Evolutionary conservation across 495 filamentous ascomycete species (phyloP), one percentile per base, ranked within the genome.

Genomic region (Terfezia claveryi): DNA sequence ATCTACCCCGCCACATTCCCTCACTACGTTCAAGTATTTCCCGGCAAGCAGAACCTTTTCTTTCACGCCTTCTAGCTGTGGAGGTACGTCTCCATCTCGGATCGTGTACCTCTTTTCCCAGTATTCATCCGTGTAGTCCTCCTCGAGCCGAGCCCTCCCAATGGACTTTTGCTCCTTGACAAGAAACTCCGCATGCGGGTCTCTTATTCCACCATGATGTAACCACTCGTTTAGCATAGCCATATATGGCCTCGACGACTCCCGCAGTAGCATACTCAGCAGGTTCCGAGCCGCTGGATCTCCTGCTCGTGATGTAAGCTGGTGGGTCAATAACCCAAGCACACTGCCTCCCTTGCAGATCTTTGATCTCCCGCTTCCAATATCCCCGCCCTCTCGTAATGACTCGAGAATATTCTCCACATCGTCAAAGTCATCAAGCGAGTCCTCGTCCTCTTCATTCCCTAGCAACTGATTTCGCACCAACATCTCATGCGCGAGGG

Each of bases 61-160:
- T 61, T 85, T 89, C 55, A 96, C 85, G 54, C 73, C 80, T 61
- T 92, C 86, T 7, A 98, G 76, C 65, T 98, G 91, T 11, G 91
- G 89, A 3, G 91, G 91, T 11, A 96, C 80, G 55, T 91, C 87
- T 49, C 84, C 76, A 49, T 93, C 83, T 46, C 91, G 79, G 57
- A 96, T 85, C 11, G 87, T 94, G 61, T 98, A 98, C 55, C 91
- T 75, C 67, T 94, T 87, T 63, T 96, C 91, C 91, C 91, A 98
- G 67, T 98, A 98, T 60, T 96, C 91, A 63, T 98, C 91, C 0
- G 88, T 96, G 61, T 95, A 98, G 68, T 98, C 91, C 62, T 94
- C 80, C 64, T 95, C 87, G 10, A 98, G 70, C 61, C 82, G 76
- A 62, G 95, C 92, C 17, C 91, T 77, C 54, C 81, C 81, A 61